phyloP scores from a whole-genome alignment of 345 rosid species.

The Ceriops zippeliana region DNA sequence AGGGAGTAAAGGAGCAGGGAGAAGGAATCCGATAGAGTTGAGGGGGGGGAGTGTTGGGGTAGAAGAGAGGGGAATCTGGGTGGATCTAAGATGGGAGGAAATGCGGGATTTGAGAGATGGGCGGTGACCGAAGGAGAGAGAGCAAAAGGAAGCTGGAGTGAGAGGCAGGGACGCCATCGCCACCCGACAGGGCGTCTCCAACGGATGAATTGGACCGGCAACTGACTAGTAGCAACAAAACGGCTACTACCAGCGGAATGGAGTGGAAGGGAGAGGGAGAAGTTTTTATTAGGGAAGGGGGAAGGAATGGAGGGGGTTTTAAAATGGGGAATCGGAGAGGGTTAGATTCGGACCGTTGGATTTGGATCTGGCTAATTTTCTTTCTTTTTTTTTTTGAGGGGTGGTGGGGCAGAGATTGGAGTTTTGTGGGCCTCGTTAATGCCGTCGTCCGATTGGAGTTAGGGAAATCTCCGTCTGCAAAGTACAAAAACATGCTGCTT shows the following conservation, averaged over 20 bases:
- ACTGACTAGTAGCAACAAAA: too few species aligned
- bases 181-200: constrained; percentile 10
- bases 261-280: background rate
- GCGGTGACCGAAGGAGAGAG: constrained; percentile 37
- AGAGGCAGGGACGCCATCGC: constrained; percentile 79
- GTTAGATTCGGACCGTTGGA: constrained; percentile 30
- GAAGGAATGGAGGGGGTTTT: background rate
- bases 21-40: background rate
- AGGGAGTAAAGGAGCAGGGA: constrained; percentile 2
- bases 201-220: background rate
- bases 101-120: constrained; percentile 47
- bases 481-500: background rate
- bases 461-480: constrained; percentile 33
- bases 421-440: constrained; percentile 5
- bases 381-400: constrained; percentile 17
- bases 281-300: background rate
- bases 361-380: constrained; percentile 21
- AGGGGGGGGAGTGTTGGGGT: constrained; percentile 4
- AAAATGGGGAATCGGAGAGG: background rate
- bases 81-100: constrained; percentile 24
- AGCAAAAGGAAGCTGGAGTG: constrained; percentile 56
- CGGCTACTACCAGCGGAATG: background rate
- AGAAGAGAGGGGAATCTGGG: constrained; percentile 15
- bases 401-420: background rate
- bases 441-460: constrained; percentile 10